A percentile compares a stretch with the other conserved stretches of the same genome.
phyloP scores from a whole-genome alignment of 2,329 filamentous ascomycete species.

The Fusarium floridanum region DNA sequence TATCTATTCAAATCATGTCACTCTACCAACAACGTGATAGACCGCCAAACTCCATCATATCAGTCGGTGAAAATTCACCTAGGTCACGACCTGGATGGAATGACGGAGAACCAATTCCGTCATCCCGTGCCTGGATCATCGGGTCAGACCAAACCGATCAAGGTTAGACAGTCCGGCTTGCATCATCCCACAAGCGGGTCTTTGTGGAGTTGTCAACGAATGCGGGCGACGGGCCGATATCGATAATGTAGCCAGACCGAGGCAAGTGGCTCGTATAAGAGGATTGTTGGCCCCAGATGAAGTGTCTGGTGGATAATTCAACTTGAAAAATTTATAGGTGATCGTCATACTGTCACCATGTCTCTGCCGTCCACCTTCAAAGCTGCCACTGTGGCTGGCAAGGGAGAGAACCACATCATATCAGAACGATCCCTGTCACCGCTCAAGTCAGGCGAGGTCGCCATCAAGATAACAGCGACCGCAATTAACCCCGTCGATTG shows the following conservation, averaged over 20 bases:
- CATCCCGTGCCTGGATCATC: background rate
- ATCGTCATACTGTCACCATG: background rate
- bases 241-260: background rate
- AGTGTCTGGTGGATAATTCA: background rate
- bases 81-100: background rate
- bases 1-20: background rate
- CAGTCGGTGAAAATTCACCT: background rate
- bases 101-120: background rate
- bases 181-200: constrained; percentile 2
- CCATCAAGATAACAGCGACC: constrained; percentile 33
- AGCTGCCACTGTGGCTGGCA: background rate
- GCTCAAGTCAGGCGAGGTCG: constrained; percentile 1
- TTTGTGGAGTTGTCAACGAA: background rate
- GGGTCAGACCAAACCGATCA: background rate
- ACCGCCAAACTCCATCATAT: background rate
- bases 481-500: constrained; percentile 54
- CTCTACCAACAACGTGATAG: background rate
- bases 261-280: constrained; percentile 2
- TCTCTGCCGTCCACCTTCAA: constrained; percentile 7
- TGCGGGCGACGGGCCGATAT: background rate
- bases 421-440: constrained; percentile 5
- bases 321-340: background rate
- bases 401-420: background rate
- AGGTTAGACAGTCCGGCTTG: background rate
- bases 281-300: background rate